These are phyloP conservation scores for Leccinum pachyderme DNA, from an alignment of 1,284 basidiomycete genomes.

Conservation along the genomic window DNA sequence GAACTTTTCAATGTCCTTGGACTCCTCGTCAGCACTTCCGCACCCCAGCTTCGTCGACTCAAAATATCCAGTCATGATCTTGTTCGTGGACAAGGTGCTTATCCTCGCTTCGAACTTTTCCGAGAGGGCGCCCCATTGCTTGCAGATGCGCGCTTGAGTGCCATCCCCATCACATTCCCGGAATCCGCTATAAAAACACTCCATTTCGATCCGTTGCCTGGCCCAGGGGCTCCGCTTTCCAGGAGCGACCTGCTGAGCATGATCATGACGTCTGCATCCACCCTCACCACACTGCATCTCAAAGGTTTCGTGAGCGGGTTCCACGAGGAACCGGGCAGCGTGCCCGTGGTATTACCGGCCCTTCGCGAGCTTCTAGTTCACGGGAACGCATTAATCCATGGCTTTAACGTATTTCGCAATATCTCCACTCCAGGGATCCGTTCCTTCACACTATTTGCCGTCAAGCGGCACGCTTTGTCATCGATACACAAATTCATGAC, in stretches of 20 bases:
- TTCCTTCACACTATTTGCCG: constrained; percentile 24
- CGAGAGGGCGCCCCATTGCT: constrained; percentile 29
- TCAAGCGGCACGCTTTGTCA: constrained; percentile 31
- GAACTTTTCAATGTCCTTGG: constrained; percentile 26
- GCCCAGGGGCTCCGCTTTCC: constrained; percentile 27
- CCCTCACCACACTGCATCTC: constrained; percentile 33
- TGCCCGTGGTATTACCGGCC: constrained; percentile 31
- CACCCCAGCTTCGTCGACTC: constrained; percentile 28
- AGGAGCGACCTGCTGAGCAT: constrained; percentile 30
- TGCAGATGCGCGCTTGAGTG: constrained; percentile 30
- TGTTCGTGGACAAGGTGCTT: constrained; percentile 26
- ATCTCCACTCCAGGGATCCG: constrained; percentile 33
- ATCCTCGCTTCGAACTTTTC: constrained; percentile 31
- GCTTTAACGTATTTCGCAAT: constrained; percentile 36
- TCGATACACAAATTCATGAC: constrained; percentile 38
- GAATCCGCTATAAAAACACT: constrained; percentile 23
- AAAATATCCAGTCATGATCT: constrained; percentile 31
- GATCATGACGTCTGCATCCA: constrained; percentile 28
- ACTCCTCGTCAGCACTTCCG: constrained; percentile 24
- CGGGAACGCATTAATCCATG: constrained; percentile 33
- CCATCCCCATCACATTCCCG: constrained; percentile 34
- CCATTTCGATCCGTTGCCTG: constrained; percentile 33
- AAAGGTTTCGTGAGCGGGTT: constrained; percentile 33
- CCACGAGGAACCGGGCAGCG: constrained; percentile 34
- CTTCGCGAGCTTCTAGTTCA: constrained; percentile 31